phyloP scores from a whole-genome alignment of 2,329 filamentous ascomycete genomes.

The Fusarium humuli region DNA sequence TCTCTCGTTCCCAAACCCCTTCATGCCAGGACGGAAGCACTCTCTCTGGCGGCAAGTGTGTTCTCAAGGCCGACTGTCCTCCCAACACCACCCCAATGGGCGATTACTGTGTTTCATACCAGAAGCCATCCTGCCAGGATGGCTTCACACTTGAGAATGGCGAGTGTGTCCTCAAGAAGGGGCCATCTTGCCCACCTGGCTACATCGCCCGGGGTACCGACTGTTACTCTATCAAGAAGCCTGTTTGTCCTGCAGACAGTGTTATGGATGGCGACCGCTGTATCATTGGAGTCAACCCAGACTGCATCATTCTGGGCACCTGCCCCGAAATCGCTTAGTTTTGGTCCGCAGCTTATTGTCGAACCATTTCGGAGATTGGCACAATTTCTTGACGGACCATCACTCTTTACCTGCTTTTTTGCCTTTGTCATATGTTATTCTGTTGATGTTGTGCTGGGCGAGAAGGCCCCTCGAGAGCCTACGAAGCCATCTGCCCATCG shows the following conservation, averaged over 20 bases:
- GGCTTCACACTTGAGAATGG: background rate
- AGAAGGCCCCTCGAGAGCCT: background rate
- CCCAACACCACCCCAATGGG: background rate
- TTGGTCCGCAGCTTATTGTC: background rate
- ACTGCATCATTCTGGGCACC: background rate
- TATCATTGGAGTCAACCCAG: background rate
- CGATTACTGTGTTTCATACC: constrained; percentile 4
- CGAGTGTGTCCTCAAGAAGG: constrained; percentile 1
- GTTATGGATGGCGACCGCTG: background rate
- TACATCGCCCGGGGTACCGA: background rate
- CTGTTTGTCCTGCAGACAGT: background rate
- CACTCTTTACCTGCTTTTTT: background rate
- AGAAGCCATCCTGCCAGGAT: background rate
- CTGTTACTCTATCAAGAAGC: background rate
- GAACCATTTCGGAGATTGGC: background rate
- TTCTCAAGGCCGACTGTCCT: background rate
- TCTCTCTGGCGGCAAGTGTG: background rate
- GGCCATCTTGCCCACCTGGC: background rate
- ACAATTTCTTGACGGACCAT: background rate
- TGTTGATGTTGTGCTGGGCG: background rate
- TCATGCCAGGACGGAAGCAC: background rate
- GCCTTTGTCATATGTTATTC: background rate
- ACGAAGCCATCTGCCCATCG: background rate
- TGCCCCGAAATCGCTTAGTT: constrained; percentile 1
- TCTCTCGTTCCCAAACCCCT: background rate